A percentile compares a stretch with the other conserved stretches of the same genome.
These are phyloP conservation scores for Thinopyrum elongatum DNA, from an alignment of 176 grass and related monocot species.

Conservation along the genomic window DNA sequence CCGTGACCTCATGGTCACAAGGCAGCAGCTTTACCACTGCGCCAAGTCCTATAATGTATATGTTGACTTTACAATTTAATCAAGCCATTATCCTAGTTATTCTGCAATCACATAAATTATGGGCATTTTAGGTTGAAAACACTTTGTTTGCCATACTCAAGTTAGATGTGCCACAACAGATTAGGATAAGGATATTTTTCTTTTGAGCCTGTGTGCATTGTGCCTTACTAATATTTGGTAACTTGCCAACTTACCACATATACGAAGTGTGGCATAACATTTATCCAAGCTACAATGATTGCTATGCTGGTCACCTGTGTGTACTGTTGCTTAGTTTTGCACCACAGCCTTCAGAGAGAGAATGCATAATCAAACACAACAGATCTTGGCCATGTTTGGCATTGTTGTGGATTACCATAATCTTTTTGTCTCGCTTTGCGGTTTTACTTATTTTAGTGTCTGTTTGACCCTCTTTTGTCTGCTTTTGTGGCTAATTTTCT, in stretches of 20 bases:
- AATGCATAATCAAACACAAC: not conserved
- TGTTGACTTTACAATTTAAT: not conserved
- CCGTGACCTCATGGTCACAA: too few relatives aligned
- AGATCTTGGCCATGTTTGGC: not conserved
- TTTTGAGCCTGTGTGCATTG: not conserved
- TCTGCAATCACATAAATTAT: not conserved
- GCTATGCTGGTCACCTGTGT: not conserved
- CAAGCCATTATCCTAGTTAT: not conserved
- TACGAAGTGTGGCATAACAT: not conserved
- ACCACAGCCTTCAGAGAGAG: not conserved
- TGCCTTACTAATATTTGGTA: not conserved
- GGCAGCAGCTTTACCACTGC: too few relatives aligned
- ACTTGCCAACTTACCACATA: not conserved
- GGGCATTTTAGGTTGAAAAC: not conserved
- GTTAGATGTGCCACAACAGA: not conserved
- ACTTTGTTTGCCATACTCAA: not conserved
- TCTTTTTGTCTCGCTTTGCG: not conserved
- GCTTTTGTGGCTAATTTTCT: not conserved
- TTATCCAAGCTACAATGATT: not conserved
- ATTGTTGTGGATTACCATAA: not conserved
- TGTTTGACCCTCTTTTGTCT: not conserved
- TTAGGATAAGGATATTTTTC: not conserved
- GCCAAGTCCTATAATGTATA: not conserved
- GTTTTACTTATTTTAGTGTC: not conserved
- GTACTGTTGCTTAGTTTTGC: not conserved